Evolutionary conservation across 371 early-diverging fungal species (phyloP), one percentile per base, ranked within the genome.

Genomic region (Actinomucor elegans): DNA sequence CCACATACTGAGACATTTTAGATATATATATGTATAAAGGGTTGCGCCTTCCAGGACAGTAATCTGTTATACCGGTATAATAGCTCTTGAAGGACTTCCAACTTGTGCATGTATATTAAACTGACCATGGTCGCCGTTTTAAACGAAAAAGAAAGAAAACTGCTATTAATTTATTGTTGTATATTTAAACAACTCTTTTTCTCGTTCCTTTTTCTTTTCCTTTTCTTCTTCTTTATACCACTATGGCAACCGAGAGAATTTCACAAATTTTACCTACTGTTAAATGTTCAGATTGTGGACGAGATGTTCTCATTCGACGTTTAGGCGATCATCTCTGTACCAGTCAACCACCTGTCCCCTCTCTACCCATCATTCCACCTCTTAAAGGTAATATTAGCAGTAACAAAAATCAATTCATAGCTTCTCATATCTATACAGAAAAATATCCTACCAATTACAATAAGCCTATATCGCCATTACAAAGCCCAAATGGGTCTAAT

Each of bases 261-360:
- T 83, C 84, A 10, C 83, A 86, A 58, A 60, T 86, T 28, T 52
- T 85, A 31, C 83, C 84, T 5, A 71, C 81, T 18, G 75, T 85
- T 18, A 81, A 73, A 49, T 86, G 86, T 58, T 77, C 81, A 35
- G 83, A 83, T 55, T 86, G 86, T 68, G 86, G 84, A 28, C 57
- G 73, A 49, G 78, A 78, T 50, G 78, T 86, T 24, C 77, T 77
- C 43, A 77, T 83, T 47, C 77, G 80, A 10, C 67, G 66, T 44
- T 58, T 86, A 34, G 78, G 79, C 33, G 80, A 81, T 36, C 86
- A 86, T 55, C 61, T 80, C 12, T 86, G 86, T 46, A 66, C 78
- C 7, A 76, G 71, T 42, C 75, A 75, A 44, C 84, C 84, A 11
- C 69, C 80, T 32, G 69, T 86, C 35, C 86, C 86, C 24, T 53